Base-by-base conservation (phyloP, 352 stramenopile genomes). In the Globisporangium ultimum region DNA sequence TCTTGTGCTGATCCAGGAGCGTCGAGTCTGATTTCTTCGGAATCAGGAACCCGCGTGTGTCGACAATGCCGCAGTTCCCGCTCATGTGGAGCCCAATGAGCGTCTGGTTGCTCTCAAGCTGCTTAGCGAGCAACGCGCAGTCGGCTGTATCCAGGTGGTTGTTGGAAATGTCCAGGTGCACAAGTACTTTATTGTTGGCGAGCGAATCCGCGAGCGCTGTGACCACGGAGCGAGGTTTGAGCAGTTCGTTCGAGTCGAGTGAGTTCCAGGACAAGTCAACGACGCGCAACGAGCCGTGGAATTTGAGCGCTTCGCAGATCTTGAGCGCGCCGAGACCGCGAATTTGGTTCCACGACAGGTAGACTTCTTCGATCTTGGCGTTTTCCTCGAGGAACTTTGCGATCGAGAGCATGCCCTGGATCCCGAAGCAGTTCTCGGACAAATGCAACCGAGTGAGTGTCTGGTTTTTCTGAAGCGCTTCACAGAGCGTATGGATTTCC, bases 201-300 rank as follows among this genome's bases (percentile, higher is more conserved):
- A 92, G 64, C 20, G 83, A 70, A 41, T 89, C 76, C 0, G 72
- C 76, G 9, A 92, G 66, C 8, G 80, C 80, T 24, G 70, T 68
- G 2, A 89, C 68, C 21, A 90, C 71, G 1, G 78, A 66, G 36
- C 76, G 68, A 17, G 71, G 69, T 43, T 66, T 68, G 22, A 85
- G 47, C 12, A 74, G 55, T 20, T 79, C 66, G 55, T 73, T 79
- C 36, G 82, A 89, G 53, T 78, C 72, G 18, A 92, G 70, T 0
- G 80, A 64, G 64, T 92, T 92, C 83, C 83, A 92, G 3, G 80
- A 89, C n/a, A 92, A 48, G 40, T 92, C 83, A 18, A 87, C 65
- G 42, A 83, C 83, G 8, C 83, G 75, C 48, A 92, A 52, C 11
- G 80, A 91, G 17, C 68, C 70, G 61, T 93, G 83, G 51, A 84